These are phyloP conservation scores for Telfairia occidentalis DNA, from an alignment of 331 rosid species.

Conservation along the genomic window DNA sequence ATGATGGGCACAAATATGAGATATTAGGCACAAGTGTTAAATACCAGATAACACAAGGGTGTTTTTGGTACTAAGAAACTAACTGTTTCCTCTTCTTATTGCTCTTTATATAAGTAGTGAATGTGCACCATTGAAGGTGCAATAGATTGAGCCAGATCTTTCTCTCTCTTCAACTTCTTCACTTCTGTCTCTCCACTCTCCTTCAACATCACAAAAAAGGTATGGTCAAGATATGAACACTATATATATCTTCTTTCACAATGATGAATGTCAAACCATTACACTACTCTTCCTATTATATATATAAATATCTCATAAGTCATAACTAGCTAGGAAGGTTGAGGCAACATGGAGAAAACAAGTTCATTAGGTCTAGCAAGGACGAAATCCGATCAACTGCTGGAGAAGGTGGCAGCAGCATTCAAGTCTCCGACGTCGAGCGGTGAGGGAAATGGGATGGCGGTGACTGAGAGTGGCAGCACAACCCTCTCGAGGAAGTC, in stretches of 20 bases:
- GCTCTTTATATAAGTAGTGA: slow-evolving; percentile 13
- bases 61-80: slow-evolving; percentile 3
- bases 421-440: slow-evolving; percentile 31
- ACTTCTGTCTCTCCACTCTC: not conserved
- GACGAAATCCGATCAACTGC: slow-evolving; percentile 65
- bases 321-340: not conserved
- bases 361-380: slow-evolving; percentile 36
- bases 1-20: not conserved
- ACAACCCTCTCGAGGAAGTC: slow-evolving; percentile 46
- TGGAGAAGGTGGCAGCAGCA: slow-evolving; percentile 30
- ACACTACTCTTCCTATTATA: not conserved
- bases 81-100: slow-evolving; percentile 2
- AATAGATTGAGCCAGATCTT: slow-evolving; percentile 2
- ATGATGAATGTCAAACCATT: slow-evolving; percentile 8
- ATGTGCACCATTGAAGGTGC: slow-evolving; percentile 13
- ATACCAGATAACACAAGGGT: not conserved
- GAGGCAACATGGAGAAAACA: slow-evolving; percentile 34
- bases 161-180: slow-evolving; percentile 2
- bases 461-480: slow-evolving; percentile 33
- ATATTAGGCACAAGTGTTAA: not conserved
- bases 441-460: slow-evolving; percentile 19
- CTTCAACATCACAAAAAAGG: slow-evolving; percentile 16
- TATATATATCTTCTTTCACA: not conserved
- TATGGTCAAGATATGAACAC: slow-evolving; percentile 1
- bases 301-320: not conserved